Conservation (phyloP, 257 asterid species). For the Anisodus tanguticus region DNA sequence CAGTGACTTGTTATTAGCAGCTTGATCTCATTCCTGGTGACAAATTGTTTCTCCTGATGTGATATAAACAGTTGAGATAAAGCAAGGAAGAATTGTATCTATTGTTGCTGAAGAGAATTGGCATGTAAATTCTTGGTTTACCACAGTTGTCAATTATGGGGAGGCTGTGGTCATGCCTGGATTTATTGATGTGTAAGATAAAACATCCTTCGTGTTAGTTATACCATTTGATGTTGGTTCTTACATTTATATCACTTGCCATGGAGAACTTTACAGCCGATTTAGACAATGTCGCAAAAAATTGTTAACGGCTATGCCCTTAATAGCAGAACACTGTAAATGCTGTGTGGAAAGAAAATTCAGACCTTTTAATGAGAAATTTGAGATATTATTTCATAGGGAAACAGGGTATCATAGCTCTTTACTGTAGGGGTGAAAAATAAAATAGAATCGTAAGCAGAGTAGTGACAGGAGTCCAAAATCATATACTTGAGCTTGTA, state of each 20-base stretch:
- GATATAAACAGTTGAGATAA: slow-evolving; percentile 70
- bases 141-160: slow-evolving; percentile 65
- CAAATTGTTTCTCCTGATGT: slow-evolving; percentile 35
- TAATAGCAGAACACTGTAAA: not conserved
- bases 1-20: not conserved
- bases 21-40: not conserved
- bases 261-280: not conserved
- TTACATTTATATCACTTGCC: not conserved
- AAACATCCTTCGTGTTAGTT: not conserved
- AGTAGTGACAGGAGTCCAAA: not conserved
- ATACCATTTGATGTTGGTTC: not conserved
- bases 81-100: slow-evolving; percentile 68
- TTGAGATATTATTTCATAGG: slow-evolving; percentile 17
- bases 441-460: not conserved
- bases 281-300: not conserved
- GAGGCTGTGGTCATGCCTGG: slow-evolving; percentile 96
- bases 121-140: slow-evolving; percentile 51
- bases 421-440: not conserved
- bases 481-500: slow-evolving; percentile 14
- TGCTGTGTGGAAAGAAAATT: not conserved
- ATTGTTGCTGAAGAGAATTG: slow-evolving; percentile 73
- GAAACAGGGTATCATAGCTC: not conserved
- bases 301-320: not conserved
- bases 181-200: slow-evolving; percentile 83
- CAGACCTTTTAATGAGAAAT: not conserved